Evolutionary conservation across 2,329 filamentous ascomycete species (phyloP), one percentile per base, ranked within the genome.

Genomic region (Hypoxylon sp.): DNA sequence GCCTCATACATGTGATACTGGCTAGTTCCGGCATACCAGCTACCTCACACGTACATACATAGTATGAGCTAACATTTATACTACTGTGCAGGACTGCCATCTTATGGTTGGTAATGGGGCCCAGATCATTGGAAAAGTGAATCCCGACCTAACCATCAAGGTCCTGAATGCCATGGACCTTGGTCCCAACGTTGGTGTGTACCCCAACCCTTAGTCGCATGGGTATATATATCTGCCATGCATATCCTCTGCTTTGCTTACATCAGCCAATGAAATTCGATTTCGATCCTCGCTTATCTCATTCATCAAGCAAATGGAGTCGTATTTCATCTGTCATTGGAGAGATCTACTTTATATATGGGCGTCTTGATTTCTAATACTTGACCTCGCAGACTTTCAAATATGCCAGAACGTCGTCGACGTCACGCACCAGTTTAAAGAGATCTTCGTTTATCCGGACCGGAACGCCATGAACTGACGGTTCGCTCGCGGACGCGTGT

Each of bases 401-500:
- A 86, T 93, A 35, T 91, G 90, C 67, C 89, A 93, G 63, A 88
- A 91, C 0, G 92, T 98, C 2, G 94, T 97, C 15, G 92, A 98
- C 64, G 91, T 89, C 37, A 96, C 93, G 35, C 94, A 98, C 81
- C 87, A 90, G 54, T 89, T 93, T 78, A 92, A 91, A 76, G 84
- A 89, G 68, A 91, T 98, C 56, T 98, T 98, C 78, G 74, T 82
- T 37, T 94, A 92, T 76, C 87, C 88, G 60, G 84, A 72, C 71
- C 76, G 70, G 68, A 68, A 68, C 60, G 71, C 73, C 74, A 74
- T 76, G 75, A 76, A 78, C 73, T 79, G 77, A 79, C 76, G 74
- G 64, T 75, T 67, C 61, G 62, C 70, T 62, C 74, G 72, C 60
- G 74, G 76, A 62, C 80, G 77, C 70, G 77, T 81, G 66, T 79